Percentiles rank a stretch among this genome's conserved stretches.
These are phyloP conservation scores for Hanseniaspora thailandica DNA, from an alignment of 805 yeast genomes.

Conservation along the genomic window DNA sequence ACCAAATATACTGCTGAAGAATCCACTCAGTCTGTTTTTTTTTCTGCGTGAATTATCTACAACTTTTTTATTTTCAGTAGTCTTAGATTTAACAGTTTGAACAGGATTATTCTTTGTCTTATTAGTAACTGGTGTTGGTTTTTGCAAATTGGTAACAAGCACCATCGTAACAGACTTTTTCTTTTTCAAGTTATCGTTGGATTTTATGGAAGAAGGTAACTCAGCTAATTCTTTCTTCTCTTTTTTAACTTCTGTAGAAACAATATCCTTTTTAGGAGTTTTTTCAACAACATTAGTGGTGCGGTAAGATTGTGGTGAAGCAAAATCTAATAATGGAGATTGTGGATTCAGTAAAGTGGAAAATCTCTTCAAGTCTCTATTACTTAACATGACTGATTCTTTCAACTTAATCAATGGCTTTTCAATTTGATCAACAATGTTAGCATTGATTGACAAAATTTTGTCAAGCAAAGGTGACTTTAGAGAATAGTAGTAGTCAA, in stretches of 20 bases:
- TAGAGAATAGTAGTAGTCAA: slow-evolving; percentile 20
- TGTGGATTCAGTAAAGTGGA: slow-evolving; percentile 6
- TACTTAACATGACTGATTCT: slow-evolving; percentile 5
- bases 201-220: background rate
- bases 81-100: background rate
- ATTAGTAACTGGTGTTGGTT: background rate
- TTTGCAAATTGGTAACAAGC: background rate
- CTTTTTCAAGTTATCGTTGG: background rate
- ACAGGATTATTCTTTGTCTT: background rate
- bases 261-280: background rate
- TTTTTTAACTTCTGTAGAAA: background rate
- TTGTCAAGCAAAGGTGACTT: slow-evolving; percentile 20
- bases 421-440: slow-evolving; percentile 19
- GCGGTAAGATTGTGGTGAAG: background rate
- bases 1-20: slow-evolving; percentile 7
- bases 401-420: slow-evolving; percentile 17
- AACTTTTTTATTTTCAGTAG: background rate
- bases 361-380: slow-evolving; percentile 4
- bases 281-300: background rate
- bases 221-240: background rate
- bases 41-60: background rate
- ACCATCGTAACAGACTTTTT: background rate
- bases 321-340: background rate
- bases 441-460: slow-evolving; percentile 21
- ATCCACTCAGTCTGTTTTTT: slow-evolving; percentile 8